Evolutionary conservation across 2,329 filamentous ascomycete genomes (phyloP), one percentile per base, ranked within the genome.

Genomic region (Fusarium longipes): DNA sequence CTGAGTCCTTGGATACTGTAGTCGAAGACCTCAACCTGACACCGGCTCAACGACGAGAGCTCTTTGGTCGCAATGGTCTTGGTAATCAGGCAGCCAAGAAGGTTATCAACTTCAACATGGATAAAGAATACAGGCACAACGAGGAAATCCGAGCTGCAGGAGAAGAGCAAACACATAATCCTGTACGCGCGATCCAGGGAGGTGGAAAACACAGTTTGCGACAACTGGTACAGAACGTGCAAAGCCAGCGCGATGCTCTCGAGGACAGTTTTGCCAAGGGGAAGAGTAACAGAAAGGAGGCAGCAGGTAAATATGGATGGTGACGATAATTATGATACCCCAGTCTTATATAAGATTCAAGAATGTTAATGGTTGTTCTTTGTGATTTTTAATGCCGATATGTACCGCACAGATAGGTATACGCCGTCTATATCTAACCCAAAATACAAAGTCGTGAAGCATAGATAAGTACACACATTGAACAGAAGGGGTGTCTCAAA

Each of bases 221-320:
- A 75, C 93, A 97, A 81, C 83, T 98, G 71, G 91, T 98, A 69
- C 93, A 89, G 78, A 91, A 91, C 63, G 94, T 92, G 25, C 88
- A 88, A 70, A 92, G 85, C 65, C 93, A 98, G 79, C 89, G 89
- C 75, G 93, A 97, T 12, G 93, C 93, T 4, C 81, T 97, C 69
- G 93, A 97, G 79, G 95, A 98, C 74, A 94, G 92, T 76, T 97
- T 97, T 82, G 93, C 93, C 20, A 83, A 89, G 70, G 92, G 93
- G 8, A 89, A 87, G 80, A 87, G 86, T 72, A 96, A 94, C 74
- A 89, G 92, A 77, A 90, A 87, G 72, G 93, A 97, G 76, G 93
- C 93, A 20, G 92, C 91, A 6, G 89, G 87, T 58, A 88, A 87
- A 72, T 97, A 97, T 80, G 94, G 94, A 7, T 97, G 93, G 92